phyloP scores from a whole-genome alignment of 106 monocot species.

The Acorus calamus region DNA sequence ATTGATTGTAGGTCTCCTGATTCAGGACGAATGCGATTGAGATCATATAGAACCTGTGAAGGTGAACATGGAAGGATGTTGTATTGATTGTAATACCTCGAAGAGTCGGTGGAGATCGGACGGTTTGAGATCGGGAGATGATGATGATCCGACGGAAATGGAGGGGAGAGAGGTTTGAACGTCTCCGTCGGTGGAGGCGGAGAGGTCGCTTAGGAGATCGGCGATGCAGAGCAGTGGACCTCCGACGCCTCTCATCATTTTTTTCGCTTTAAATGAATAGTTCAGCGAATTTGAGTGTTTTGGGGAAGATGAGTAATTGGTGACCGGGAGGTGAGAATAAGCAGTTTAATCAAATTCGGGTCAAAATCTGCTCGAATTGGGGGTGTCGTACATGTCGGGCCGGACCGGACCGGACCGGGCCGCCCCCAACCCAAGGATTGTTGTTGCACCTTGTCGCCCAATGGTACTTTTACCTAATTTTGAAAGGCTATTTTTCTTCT shows the following conservation, averaged over 20 bases:
- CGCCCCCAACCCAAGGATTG: too few species aligned
- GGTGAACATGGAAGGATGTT: not conserved
- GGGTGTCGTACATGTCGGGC: too few species aligned
- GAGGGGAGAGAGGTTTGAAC: constrained; percentile 1
- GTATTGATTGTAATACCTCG: constrained; percentile 33
- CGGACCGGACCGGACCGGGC: too few species aligned
- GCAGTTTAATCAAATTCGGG: too few species aligned
- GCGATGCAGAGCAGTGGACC: constrained; percentile 87
- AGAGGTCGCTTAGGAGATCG: constrained; percentile 80
- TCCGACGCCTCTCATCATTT: constrained; percentile 53
- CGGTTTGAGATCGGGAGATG: constrained; percentile 13
- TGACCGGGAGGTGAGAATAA: too few species aligned
- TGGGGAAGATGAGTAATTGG: too few species aligned
- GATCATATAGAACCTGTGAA: not conserved
- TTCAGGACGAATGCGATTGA: not conserved
- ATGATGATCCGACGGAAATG: not conserved
- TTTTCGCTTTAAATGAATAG: too few species aligned
- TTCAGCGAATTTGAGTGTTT: too few species aligned
- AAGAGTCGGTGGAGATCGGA: constrained; percentile 52
- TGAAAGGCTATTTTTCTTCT: too few species aligned
- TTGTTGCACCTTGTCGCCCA: too few species aligned
- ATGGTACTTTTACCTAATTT: too few species aligned
- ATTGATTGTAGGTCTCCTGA: constrained; percentile 61
- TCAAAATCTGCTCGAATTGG: too few species aligned
- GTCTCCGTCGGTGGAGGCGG: constrained; percentile 20